Base-by-base conservation (phyloP, 2,329 filamentous ascomycete species). In the Colletotrichum costaricense region DNA sequence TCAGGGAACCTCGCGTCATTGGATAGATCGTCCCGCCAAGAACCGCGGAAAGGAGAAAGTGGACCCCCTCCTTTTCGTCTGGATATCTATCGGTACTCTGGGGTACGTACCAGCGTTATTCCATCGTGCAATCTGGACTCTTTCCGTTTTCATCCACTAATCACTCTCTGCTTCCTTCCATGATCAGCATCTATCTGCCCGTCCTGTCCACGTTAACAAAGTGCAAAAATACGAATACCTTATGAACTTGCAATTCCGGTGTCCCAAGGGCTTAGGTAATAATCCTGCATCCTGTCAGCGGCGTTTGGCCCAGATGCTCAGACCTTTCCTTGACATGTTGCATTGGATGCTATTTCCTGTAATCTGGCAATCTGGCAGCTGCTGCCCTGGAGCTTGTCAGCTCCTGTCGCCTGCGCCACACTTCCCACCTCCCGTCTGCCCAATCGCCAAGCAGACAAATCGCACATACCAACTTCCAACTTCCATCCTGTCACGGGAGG, bases 1-100 rank as follows among this genome's bases (percentile, higher is more conserved):
- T 33, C 56, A 30, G 49, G 46, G 35, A 14, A 38, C 54, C n/a
- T 35, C 26, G 30, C 22, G 12, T 56, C 59, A 73, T 73, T 73
- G 70, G 70, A 60, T 9, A 46, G 30, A 49, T 30, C 55, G 33
- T 73, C 59, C 66, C 60, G 70, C 70, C 70, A 73, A 73, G 66
- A 60, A 67, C 14, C 59, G 55, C 66, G 70, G 60, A 73, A 73
- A 73, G 70, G 66, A 73, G 70, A n/a, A 22, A 57, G 70, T 64
- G 70, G 66, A 14, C 6, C 24, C 30, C 57, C 65, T 57, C 46
- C 60, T 73, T 72, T 69, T 59, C 5, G 11, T 55, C 52, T 24
- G 52, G 38, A 42, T 42, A 35, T 11, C 33, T 7, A 12, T 35
- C 9, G n/a, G 22, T n/a, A 19, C 7, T 12, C 16, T 16, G 9